Percentiles rank a stretch among this genome's conserved stretches.
Conservation (phyloP, 78 protist species). For the Dictyostelium citrinum region DNA sequence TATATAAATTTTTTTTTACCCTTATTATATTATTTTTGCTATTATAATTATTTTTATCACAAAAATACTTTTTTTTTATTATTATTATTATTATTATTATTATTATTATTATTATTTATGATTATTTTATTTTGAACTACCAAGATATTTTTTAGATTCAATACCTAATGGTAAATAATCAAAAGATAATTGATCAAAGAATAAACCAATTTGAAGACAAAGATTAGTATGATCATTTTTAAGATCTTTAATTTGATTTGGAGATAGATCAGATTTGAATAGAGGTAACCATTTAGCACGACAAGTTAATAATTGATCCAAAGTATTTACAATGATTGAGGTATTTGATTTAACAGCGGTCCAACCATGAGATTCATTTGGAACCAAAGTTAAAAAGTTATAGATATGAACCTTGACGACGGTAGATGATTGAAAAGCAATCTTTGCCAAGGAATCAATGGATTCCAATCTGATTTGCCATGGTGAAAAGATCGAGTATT, state of each 20-base stretch:
- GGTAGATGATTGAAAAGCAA: constrained; percentile 47
- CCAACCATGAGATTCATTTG: constrained; percentile 80
- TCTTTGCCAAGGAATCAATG: constrained; percentile 55
- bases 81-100: too few species aligned
- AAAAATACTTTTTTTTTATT: too few species aligned
- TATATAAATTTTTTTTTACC: too few species aligned
- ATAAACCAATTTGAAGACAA: constrained; percentile 39
- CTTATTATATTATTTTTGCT: too few species aligned
- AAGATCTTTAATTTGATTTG: constrained; percentile 39
- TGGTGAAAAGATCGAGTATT: constrained; percentile 68
- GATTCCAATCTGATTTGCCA: constrained; percentile 57
- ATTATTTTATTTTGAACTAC: not conserved
- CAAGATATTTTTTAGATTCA: constrained; percentile 30
- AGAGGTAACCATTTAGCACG: constrained; percentile 50
- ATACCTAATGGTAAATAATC: constrained; percentile 59
- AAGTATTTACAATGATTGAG: constrained; percentile 26
- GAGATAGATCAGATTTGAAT: not conserved
- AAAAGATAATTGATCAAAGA: constrained; percentile 7
- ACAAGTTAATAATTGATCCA: constrained; percentile 54
- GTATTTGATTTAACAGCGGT: constrained; percentile 63
- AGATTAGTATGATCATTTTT: constrained; percentile 29
- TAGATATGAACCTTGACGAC: constrained; percentile 35
- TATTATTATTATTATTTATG: too few species aligned
- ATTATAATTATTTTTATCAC: too few species aligned
- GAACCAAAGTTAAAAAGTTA: constrained; percentile 29